Percentiles rank a stretch among this genome's conserved stretches.
Evolutionary conservation across 768 basidiomycete genomes (phyloP).

Genomic region (Leccinum aurantiacum): DNA sequence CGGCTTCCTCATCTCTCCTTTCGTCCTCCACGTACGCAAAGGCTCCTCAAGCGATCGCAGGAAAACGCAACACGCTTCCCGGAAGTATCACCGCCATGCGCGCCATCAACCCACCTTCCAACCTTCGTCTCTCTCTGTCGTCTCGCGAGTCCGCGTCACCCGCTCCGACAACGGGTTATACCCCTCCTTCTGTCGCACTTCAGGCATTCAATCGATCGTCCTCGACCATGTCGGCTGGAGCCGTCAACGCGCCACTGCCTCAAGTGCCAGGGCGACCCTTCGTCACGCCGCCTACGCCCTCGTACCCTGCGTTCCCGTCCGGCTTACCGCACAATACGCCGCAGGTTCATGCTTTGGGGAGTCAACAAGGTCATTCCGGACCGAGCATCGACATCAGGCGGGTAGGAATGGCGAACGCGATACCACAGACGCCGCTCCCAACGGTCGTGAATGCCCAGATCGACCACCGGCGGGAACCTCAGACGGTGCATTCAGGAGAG

Average conservation of each 20-base stretch:
- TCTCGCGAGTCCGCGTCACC: constrained; percentile 24
- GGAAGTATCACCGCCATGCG: constrained; percentile 34
- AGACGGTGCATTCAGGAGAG: constrained; percentile 39
- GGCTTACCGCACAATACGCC: constrained; percentile 49
- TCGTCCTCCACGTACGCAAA: constrained; percentile 28
- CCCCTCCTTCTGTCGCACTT: constrained; percentile 37
- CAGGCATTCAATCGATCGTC: constrained; percentile 32
- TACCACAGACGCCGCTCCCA: constrained; percentile 58
- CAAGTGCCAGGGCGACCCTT: constrained; percentile 18
- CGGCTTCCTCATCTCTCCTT: constrained; percentile 22
- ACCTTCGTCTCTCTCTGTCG: constrained; percentile 26
- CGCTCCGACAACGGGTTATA: constrained; percentile 18
- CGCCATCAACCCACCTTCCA: constrained; percentile 22
- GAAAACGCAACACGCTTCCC: constrained; percentile 58
- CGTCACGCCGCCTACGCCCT: constrained; percentile 57
- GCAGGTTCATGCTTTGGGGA: constrained; percentile 51
- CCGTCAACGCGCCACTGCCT: constrained; percentile 11
- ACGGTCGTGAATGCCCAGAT: constrained; percentile 43
- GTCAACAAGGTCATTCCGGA: constrained; percentile 49
- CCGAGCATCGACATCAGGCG: constrained; percentile 66
- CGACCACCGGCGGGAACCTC: constrained; percentile 29
- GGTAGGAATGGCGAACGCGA: constrained; percentile 27
- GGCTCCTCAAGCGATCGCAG: constrained; percentile 44
- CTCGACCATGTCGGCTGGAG: constrained; percentile 25
- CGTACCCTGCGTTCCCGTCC: constrained; percentile 68